These are phyloP conservation scores for Colletotrichum costaricense DNA, from an alignment of 2,329 filamentous ascomycete genomes.

Conservation along the genomic window DNA sequence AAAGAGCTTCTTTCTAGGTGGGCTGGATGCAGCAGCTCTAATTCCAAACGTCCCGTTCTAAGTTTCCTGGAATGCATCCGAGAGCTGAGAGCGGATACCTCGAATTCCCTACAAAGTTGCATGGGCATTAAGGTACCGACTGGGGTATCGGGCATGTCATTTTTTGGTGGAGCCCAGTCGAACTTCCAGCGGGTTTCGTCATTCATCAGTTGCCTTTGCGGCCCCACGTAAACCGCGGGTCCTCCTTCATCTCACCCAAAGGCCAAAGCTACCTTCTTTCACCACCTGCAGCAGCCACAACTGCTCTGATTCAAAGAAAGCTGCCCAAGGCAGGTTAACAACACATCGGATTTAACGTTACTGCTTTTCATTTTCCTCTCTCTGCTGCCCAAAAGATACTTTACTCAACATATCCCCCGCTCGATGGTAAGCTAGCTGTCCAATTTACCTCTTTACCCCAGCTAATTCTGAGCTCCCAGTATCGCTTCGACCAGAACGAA, in stretches of 20 bases:
- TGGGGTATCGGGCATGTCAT: slow-evolving; percentile 12
- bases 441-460: neutral
- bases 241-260: slow-evolving; percentile 17
- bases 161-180: slow-evolving; percentile 21
- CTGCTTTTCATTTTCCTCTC: neutral
- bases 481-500: slow-evolving; percentile 36
- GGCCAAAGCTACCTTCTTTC: slow-evolving; percentile 8
- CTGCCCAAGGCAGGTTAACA: neutral
- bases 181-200: slow-evolving; percentile 35
- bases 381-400: neutral
- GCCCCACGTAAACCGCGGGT: slow-evolving; percentile 28
- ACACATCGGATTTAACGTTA: neutral
- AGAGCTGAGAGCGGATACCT: slow-evolving; percentile 11
- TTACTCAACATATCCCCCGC: neutral
- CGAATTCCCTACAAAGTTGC: slow-evolving; percentile 2
- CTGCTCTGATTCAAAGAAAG: neutral
- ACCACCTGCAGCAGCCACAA: neutral
- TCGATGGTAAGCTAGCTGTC: slow-evolving; percentile 38
- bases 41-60: neutral
- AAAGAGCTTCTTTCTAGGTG: slow-evolving; percentile 19
- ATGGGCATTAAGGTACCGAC: slow-evolving; percentile 25
- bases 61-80: slow-evolving; percentile 2
- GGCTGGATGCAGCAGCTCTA: slow-evolving; percentile 25
- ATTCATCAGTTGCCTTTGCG: slow-evolving; percentile 38
- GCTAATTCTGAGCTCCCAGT: slow-evolving; percentile 26